A percentile compares a stretch with the other conserved stretches of the same genome.
Evolutionary conservation across 257 asterid genomes (phyloP).

Genomic region (Paulownia fortunei): DNA sequence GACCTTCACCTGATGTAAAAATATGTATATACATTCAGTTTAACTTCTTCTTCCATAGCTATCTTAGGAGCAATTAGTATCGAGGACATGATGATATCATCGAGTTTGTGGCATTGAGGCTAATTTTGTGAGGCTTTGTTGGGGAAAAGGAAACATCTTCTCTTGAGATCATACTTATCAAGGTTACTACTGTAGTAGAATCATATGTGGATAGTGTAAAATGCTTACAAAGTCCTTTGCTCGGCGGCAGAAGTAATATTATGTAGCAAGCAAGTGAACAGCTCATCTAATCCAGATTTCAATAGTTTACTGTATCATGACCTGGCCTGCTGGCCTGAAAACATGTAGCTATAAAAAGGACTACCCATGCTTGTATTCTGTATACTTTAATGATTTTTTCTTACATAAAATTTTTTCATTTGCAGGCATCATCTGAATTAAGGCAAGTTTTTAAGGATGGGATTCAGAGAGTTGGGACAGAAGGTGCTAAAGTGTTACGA

Average conservation of each 20-base stretch:
- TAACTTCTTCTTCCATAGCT: neutral
- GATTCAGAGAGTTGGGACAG: conserved; percentile 79
- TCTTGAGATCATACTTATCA: neutral
- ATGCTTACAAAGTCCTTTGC: neutral
- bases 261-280: neutral
- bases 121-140: neutral
- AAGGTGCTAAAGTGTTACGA: conserved; percentile 83
- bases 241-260: too few species aligned
- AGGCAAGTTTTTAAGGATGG: conserved; percentile 68
- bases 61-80: neutral
- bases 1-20: neutral
- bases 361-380: neutral
- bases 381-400: neutral
- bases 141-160: neutral
- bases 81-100: neutral
- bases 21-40: neutral
- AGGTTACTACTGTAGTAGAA: neutral
- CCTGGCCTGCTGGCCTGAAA: neutral
- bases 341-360: too few species aligned
- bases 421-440: conserved; percentile 81
- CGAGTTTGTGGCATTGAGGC: neutral
- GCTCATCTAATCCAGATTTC: neutral
- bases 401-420: neutral
- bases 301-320: neutral
- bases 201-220: too few species aligned